Base-by-base conservation (phyloP, 257 asterid species). In the Orobanche coerulescens region DNA sequence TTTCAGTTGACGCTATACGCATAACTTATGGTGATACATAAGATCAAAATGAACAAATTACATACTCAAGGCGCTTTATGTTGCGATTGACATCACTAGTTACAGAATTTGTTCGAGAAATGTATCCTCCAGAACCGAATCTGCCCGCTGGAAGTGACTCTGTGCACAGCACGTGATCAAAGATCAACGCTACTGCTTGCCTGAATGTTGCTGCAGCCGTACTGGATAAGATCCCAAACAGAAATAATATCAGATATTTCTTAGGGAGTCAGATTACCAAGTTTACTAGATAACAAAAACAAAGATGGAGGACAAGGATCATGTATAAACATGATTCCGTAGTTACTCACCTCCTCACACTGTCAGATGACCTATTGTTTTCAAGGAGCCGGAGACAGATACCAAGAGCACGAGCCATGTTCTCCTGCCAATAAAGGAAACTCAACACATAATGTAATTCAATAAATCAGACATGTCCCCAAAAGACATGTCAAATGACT, bases 131-230 rank as follows among this genome's bases (percentile, higher is more conserved):
- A 67, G 95, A 86, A 74, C 91, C 84, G 78, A 79, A 75, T 74
- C 81, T 84, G 37, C 91, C 98, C 0, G 89, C 73, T 52, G 97
- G 95, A 58, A 92, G 84, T 70, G 97, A 83, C 78, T 92, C 98
- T 57, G 89, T 81, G 55, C 58, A 48, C 73, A 86, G 76, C 72
- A 92, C 95, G 12, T 78, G 84, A 79, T 92, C 98, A 77, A 92
- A 92, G 71, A 92, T 84, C 86, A 92, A 73, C 40, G 98, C 98
- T 66, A 86, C 98, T 69, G 97, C 95, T 75, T 92, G 98, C 73
- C 98, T 83, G 85, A 92, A 89, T 51, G 98, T 92, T 86, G 98
- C 98, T 74, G 98, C 98, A 46, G 98, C 98, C 78, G 98, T 92
- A 73, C 98, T 92, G 87, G 74, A 78, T 36, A 77, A 71, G 61